phyloP scores from a whole-genome alignment of 2,329 filamentous ascomycete genomes.

The Berkeleyomyces basicola region DNA sequence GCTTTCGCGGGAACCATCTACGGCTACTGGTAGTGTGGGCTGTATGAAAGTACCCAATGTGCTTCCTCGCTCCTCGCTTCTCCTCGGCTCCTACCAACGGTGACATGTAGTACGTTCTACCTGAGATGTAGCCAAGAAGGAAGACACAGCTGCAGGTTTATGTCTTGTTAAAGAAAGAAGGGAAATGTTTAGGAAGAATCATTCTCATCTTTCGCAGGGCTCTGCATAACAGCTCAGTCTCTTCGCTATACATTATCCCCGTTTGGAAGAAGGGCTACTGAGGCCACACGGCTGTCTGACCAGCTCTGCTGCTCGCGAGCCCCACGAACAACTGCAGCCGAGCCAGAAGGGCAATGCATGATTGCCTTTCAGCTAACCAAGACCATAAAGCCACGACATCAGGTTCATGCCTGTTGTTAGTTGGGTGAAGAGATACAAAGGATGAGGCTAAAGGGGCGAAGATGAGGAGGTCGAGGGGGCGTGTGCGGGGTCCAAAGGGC shows the following conservation, averaged over 20 bases:
- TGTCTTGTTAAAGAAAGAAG: too few species aligned
- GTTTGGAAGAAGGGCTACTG: not conserved
- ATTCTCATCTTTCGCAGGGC: not conserved
- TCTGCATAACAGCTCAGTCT: not conserved
- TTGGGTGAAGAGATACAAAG: not conserved
- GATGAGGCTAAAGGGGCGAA: not conserved
- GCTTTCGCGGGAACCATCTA: too few species aligned
- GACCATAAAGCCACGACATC: too few species aligned
- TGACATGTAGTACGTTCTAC: too few species aligned
- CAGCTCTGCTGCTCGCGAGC: not conserved
- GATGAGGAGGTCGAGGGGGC: not conserved
- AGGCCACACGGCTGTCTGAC: not conserved
- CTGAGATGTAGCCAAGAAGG: too few species aligned
- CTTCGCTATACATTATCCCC: not conserved
- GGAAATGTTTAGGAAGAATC: too few species aligned
- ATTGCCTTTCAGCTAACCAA: not conserved
- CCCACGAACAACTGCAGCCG: not conserved
- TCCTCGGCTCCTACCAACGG: too few species aligned
- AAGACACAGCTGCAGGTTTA: too few species aligned
- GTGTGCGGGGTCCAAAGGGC: not conserved
- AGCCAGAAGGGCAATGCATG: not conserved
- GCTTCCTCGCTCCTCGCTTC: not conserved
- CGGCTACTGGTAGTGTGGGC: too few species aligned
- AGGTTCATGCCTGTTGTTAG: too few species aligned
- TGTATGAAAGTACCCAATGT: not conserved